phyloP scores from a whole-genome alignment of 1,139 yeast genomes.

The Yamadazyma epiphylla region DNA sequence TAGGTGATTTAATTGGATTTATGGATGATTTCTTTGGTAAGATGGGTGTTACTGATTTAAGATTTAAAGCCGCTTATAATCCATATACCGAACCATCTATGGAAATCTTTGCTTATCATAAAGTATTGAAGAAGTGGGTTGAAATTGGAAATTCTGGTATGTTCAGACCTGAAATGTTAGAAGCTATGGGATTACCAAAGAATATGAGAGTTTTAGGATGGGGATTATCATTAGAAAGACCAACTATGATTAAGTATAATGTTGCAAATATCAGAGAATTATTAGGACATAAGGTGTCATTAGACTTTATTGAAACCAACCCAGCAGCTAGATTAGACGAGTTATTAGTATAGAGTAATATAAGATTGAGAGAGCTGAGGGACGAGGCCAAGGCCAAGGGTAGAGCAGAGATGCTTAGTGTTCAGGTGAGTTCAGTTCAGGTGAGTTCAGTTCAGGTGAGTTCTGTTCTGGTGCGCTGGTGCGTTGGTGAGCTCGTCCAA shows the following conservation, averaged over 20 bases:
- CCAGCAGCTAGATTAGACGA: slow-evolving; percentile 96
- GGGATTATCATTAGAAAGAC: slow-evolving; percentile 97
- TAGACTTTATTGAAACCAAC: slow-evolving; percentile 90
- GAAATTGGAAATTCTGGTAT: slow-evolving; percentile 99
- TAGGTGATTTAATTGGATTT: slow-evolving; percentile 96
- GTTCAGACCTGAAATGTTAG: slow-evolving; percentile 99
- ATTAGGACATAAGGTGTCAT: slow-evolving; percentile 88
- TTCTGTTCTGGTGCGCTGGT: no score
- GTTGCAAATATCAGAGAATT: slow-evolving; percentile 93
- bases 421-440: no score
- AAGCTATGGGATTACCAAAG: slow-evolving; percentile 95
- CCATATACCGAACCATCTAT: slow-evolving; percentile 99
- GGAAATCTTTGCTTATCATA: slow-evolving; percentile 97
- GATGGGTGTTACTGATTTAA: slow-evolving; percentile 93
- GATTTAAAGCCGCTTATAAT: slow-evolving; percentile 98
- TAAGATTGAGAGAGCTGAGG: no score
- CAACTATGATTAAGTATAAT: slow-evolving; percentile 98
- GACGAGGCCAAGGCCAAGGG: neutral
- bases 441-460: no score
- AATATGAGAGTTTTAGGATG: slow-evolving; percentile 93
- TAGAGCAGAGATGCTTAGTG: no score
- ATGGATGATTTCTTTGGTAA: slow-evolving; percentile 95
- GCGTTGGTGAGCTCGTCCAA: no score
- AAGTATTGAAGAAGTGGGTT: slow-evolving; percentile 94
- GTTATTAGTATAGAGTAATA: slow-evolving; percentile 26